phyloP scores from a whole-genome alignment of 1,139 yeast species.

The Geotrichum australiense region DNA sequence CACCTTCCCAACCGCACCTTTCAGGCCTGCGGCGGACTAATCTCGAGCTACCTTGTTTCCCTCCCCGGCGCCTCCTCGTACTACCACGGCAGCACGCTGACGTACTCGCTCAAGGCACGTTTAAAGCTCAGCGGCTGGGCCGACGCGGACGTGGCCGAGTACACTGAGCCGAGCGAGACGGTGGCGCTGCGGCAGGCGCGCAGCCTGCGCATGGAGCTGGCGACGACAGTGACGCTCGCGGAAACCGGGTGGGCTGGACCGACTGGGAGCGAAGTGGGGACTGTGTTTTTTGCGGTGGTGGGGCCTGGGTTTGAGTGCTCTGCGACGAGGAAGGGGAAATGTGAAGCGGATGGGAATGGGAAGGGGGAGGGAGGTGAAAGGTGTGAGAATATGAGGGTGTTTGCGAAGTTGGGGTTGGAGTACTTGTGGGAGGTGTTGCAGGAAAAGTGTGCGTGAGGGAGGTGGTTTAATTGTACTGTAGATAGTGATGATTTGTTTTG shows the following conservation, averaged over 20 bases:
- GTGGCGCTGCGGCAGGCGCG: conserved; percentile 74
- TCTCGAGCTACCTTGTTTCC: conserved; percentile 72
- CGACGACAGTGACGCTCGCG: conserved; percentile 71
- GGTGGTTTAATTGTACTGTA: neutral
- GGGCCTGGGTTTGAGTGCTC: conserved; percentile 54
- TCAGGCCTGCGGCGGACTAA: conserved; percentile 75
- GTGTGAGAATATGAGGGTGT: conserved; percentile 61
- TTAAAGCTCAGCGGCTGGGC: conserved; percentile 75
- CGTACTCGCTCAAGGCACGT: conserved; percentile 69
- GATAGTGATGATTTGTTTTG: too few species aligned
- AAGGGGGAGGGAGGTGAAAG: conserved; percentile 37
- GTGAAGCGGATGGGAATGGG: too few species aligned
- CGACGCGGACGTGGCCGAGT: conserved; percentile 56
- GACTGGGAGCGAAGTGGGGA: conserved; percentile 42
- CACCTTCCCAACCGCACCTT: conserved; percentile 3
- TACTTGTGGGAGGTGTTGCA: conserved; percentile 43
- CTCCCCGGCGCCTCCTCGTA: conserved; percentile 81
- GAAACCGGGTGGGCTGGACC: conserved; percentile 92
- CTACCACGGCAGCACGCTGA: conserved; percentile 77
- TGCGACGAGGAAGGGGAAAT: conserved; percentile 38
- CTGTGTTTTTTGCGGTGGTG: conserved; percentile 63
- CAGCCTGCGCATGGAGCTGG: conserved; percentile 70
- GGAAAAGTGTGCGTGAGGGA: conserved; percentile 7
- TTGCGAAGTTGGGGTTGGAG: conserved; percentile 61
- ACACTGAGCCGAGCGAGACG: conserved; percentile 75